A percentile compares a stretch with the other conserved stretches of the same genome.
These are phyloP conservation scores for Coemansia guatemalensis DNA, from an alignment of 192 early-diverging fungal species.

Conservation along the genomic window DNA sequence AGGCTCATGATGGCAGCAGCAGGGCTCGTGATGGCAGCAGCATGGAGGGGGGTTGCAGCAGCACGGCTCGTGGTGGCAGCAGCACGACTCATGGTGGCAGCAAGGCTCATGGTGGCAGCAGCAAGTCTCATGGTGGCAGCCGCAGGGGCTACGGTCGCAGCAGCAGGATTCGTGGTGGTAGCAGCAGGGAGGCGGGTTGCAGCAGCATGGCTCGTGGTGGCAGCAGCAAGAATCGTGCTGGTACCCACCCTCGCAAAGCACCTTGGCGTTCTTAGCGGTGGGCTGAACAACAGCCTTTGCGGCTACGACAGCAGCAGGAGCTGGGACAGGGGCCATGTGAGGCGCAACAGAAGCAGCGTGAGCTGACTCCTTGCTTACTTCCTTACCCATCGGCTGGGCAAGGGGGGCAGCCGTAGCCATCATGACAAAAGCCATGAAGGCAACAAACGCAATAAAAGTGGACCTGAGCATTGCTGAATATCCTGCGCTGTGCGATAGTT, in stretches of 20 bases:
- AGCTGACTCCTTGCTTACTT: not conserved
- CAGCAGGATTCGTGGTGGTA: conserved; percentile 26
- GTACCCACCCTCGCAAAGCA: conserved; percentile 25
- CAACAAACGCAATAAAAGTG: conserved; percentile 36
- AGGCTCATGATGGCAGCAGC: too few species aligned
- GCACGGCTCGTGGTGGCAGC: conserved; percentile 15
- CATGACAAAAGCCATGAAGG: conserved; percentile 44
- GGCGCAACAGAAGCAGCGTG: conserved; percentile 3
- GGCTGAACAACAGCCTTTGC: conserved; percentile 1
- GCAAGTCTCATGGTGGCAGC: conserved; percentile 31
- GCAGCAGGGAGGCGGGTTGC: conserved; percentile 24
- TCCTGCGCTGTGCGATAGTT: not conserved
- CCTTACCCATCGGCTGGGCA: conserved; percentile 9
- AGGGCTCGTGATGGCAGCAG: too few species aligned
- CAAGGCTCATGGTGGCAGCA: conserved; percentile 27
- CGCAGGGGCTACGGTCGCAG: conserved; percentile 20
- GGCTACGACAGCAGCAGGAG: conserved; percentile 11
- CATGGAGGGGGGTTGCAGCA: conserved; percentile 33
- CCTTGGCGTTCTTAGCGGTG: conserved; percentile 20
- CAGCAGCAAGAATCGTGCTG: conserved; percentile 22
- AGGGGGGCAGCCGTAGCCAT: conserved; percentile 45
- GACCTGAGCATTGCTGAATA: conserved; percentile 32
- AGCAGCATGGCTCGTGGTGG: conserved; percentile 23
- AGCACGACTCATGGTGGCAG: too few species aligned
- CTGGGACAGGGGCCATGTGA: too few species aligned